Evolutionary conservation across 2,329 filamentous ascomycete species (phyloP).

Genomic region (Trichothecium roseum): DNA sequence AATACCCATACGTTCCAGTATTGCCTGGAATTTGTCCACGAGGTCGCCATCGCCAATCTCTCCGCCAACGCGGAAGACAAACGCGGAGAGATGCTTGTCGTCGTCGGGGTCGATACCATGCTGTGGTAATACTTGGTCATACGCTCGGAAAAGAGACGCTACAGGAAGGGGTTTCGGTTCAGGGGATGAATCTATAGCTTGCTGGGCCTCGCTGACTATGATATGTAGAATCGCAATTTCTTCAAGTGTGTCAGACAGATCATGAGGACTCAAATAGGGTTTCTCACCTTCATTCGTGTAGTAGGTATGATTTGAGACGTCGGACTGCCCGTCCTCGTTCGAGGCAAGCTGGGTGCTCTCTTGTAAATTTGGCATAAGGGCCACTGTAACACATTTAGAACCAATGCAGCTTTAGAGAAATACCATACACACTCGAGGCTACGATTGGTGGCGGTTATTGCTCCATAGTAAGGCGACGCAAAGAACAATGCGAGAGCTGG

Average conservation of each 20-base stretch:
- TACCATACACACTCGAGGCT: too few relatives aligned
- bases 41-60: constrained; percentile 47
- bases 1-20: constrained; percentile 61
- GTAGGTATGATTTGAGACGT: constrained; percentile 25
- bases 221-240: constrained; percentile 72
- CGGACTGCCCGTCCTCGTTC: constrained; percentile 17
- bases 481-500: too few relatives aligned
- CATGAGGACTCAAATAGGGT: not conserved
- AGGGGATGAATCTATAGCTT: constrained; percentile 44
- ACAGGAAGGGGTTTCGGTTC: constrained; percentile 58
- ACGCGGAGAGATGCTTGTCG: constrained; percentile 65
- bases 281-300: constrained; percentile 51
- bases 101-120: constrained; percentile 62
- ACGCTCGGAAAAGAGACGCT: constrained; percentile 70
- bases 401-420: constrained; percentile 2
- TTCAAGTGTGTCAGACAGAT: constrained; percentile 21
- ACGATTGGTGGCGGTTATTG: too few relatives aligned
- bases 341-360: constrained; percentile 11
- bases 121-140: constrained; percentile 63
- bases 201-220: constrained; percentile 63
- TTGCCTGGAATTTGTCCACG: constrained; percentile 57
- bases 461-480: too few relatives aligned
- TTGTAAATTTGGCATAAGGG: constrained; percentile 15
- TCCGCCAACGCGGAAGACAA: constrained; percentile 70
- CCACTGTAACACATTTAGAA: constrained; percentile 10